Conservation (phyloP, 2,329 filamentous ascomycete species). For the Aspergillus bombycis region DNA sequence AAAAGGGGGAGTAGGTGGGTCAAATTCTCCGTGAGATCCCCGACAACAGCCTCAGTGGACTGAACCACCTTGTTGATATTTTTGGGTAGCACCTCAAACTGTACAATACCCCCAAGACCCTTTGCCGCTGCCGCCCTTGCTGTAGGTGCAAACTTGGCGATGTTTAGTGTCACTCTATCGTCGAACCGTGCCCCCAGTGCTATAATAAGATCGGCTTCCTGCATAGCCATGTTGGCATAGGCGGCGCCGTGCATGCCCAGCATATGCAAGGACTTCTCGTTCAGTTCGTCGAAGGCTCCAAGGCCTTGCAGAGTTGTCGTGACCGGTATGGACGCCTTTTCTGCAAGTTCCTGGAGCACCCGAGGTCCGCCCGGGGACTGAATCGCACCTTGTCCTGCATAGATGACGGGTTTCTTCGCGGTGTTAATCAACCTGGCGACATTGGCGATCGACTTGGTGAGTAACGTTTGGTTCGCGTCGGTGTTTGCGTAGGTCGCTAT, state of each 20-base stretch:
- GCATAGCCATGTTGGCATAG: slow-evolving; percentile 94
- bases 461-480: slow-evolving; percentile 31
- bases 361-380: slow-evolving; percentile 72
- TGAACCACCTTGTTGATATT: slow-evolving; percentile 99
- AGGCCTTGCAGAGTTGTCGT: slow-evolving; percentile 91
- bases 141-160: slow-evolving; percentile 80
- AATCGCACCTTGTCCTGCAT: slow-evolving; percentile 84
- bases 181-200: slow-evolving; percentile 90
- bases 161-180: slow-evolving; percentile 79
- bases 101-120: slow-evolving; percentile 84
- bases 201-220: slow-evolving; percentile 90
- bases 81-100: slow-evolving; percentile 96
- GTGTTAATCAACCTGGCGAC: slow-evolving; percentile 79
- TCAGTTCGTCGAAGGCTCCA: slow-evolving; percentile 84
- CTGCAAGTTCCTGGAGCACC: slow-evolving; percentile 75
- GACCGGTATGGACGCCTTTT: slow-evolving; percentile 85
- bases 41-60: slow-evolving; percentile 87
- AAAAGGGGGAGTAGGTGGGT: slow-evolving; percentile 70
- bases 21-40: slow-evolving; percentile 81
- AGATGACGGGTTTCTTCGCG: slow-evolving; percentile 88
- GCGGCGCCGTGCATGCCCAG: slow-evolving; percentile 94
- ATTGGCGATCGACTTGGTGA: slow-evolving; percentile 59
- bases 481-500: slow-evolving; percentile 25
- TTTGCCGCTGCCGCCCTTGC: slow-evolving; percentile 66
- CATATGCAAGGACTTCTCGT: slow-evolving; percentile 92